Evolutionary conservation across 1,284 basidiomycete species (phyloP), one percentile per base, ranked within the genome.

Genomic region (Ceratobasidium sp.): DNA sequence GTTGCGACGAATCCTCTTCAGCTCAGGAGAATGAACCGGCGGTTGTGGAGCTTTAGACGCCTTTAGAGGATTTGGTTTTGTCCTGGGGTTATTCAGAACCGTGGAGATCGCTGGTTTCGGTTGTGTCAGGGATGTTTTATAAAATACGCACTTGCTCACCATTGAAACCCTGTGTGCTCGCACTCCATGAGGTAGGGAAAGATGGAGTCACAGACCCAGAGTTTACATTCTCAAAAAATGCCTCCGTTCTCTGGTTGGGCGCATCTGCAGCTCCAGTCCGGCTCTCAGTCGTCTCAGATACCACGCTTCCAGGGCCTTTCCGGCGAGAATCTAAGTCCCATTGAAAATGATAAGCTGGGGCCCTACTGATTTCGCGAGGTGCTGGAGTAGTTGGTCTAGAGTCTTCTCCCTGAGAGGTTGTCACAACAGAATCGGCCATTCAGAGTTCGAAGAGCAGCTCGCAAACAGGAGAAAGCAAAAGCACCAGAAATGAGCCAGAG

Each of bases 31-130:
- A 2, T 88, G 85, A 2, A 90, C 88, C 19, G 91, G 83, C 1
- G 94, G 94, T 9, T 96, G 84, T 0, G 89, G 83, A 9, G 93
- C 83, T 16, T 83, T 90, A 79, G 95, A 93, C 0, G 92, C 88
- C 80, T 96, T 93, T 29, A 95, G 90, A 9, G 95, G 94, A 41
- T 92, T 92, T 64, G 92, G 91, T 62, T 86, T 87, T 82, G 91
- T 93, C 79, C 92, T 91, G 1, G 95, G 95, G 79, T 92, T 94
- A 79, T 94, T 95, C 73, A 96, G 87, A 11, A 92, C 89, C 8
- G 89, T 91, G 8, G 91, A 91, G 76, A 92, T 90, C 29, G 90
- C 90, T 84, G 22, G 43, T 19, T n/a, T 1, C 41, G 46, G 31
- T 43, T 27, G 58, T 13, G 24, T 58, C 16, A 43, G 19, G 13